Evolutionary conservation across 1,284 basidiomycete species (phyloP).

Genomic region (Ganoderma multipileum): DNA sequence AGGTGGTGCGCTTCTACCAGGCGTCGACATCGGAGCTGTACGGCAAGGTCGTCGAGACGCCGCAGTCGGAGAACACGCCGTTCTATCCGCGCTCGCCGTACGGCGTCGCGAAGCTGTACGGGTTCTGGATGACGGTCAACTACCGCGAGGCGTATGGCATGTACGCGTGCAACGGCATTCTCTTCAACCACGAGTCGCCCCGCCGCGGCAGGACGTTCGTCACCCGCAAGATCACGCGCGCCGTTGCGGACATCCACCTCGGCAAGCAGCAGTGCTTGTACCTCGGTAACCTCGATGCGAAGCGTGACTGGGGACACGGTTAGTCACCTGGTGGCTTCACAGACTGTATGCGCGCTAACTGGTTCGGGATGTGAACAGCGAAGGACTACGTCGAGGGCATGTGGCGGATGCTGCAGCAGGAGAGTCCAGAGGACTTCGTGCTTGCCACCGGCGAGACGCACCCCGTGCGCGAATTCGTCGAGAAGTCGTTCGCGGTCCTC

Average conservation of each 20-base stretch:
- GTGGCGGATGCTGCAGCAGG: constrained; percentile 94
- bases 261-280: constrained; percentile 89
- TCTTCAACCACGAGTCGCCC: constrained; percentile 96
- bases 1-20: constrained; percentile 90
- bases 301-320: constrained; percentile 96
- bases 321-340: constrained; percentile 28
- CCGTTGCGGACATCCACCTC: constrained; percentile 86
- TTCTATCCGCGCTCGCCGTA: constrained; percentile 95
- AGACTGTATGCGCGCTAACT: background rate
- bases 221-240: constrained; percentile 90
- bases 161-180: constrained; percentile 90
- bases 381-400: constrained; percentile 92
- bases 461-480: constrained; percentile 87
- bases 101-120: constrained; percentile 90
- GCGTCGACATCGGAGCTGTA: constrained; percentile 95
- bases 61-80: constrained; percentile 90
- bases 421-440: constrained; percentile 83
- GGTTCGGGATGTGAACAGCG: constrained; percentile 50
- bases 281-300: constrained; percentile 89
- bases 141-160: constrained; percentile 93
- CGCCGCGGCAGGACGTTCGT: constrained; percentile 92
- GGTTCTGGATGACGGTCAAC: constrained; percentile 90
- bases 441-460: constrained; percentile 94
- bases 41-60: constrained; percentile 90
- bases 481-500: constrained; percentile 79